Evolutionary conservation across 1,139 yeast genomes (phyloP), one percentile per base, ranked within the genome.

Genomic region (Scheffersomyces illinoinensis): DNA sequence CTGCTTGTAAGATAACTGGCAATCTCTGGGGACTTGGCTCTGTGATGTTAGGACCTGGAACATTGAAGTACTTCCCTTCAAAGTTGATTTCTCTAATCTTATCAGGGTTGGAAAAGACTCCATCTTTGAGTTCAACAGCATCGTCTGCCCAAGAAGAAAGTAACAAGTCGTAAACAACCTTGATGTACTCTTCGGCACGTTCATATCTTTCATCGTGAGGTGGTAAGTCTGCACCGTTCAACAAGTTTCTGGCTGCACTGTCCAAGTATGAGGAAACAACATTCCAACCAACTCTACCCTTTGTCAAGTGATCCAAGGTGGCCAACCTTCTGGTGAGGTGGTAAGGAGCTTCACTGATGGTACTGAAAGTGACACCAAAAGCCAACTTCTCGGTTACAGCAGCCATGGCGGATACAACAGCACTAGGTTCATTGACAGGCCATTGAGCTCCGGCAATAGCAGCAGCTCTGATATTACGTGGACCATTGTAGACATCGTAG

Each of bases 1-100:
- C 85, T 1, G 85, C 85, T 64, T 81, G 85, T 52, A 81, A 71
- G 55, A 81, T 71, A 20, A 79, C 75, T 2, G 84, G 84, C 24
- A 79, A 66, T 67, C 83, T 75, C 59, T 78, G 83, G 18, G 77
- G 77, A 20, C 81, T 74, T 26, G 83, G 84, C 55, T 75, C 77
- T 12, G 79, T 72, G 54, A 79, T 75, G 59, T 66, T 72, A 8
- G 83, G 83, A 6, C 83, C 84, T 20, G 82, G 82, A 19, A 79
- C 82, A 20, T 66, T 75, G 64, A 69, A 79, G 62, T 71, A 70
- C 54, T 74, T 72, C 19, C 83, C 83, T 24, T 70, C 74, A 61
- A 71, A 76, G 61, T 78, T 71, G 54, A 78, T 78, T 60, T 76
- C 75, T 68, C 82, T 74, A 54, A 79, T 71, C 55, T 73, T 73